phyloP scores from a whole-genome alignment of 2,329 filamentous ascomycete genomes.

The Knufia petricola region DNA sequence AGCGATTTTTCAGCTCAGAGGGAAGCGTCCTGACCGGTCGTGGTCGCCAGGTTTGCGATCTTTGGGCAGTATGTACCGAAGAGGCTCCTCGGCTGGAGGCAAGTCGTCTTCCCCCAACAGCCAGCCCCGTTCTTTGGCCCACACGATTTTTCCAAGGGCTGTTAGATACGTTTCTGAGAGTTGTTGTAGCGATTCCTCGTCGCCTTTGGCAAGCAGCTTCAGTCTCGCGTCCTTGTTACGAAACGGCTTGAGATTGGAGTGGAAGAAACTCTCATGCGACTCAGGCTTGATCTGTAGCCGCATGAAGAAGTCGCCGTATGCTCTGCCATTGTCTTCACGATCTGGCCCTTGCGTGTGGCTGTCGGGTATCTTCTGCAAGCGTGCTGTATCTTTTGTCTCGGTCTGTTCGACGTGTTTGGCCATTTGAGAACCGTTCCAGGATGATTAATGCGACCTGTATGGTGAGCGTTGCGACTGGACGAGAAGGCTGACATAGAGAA shows the following conservation, averaged over 20 bases:
- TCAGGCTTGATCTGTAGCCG: constrained; percentile 16
- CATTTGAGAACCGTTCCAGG: neutral
- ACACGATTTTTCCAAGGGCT: constrained; percentile 14
- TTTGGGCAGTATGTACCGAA: constrained; percentile 12
- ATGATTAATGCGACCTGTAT: neutral
- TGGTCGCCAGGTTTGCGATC: constrained; percentile 6
- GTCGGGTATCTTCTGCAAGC: neutral
- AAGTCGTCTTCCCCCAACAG: constrained; percentile 11
- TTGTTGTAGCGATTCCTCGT: neutral
- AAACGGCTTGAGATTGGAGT: constrained; percentile 11
- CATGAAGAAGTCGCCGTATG: constrained; percentile 11
- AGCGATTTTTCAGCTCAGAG: neutral
- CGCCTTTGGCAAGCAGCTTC: constrained; percentile 8
- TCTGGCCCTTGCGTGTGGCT: neutral
- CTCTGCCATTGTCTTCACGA: neutral
- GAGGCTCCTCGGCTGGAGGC: constrained; percentile 11
- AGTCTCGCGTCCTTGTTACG: constrained; percentile 13
- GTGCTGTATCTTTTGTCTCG: neutral
- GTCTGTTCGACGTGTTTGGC: neutral
- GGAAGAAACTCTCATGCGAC: constrained; percentile 13
- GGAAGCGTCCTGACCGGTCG: constrained; percentile 8
- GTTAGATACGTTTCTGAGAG: constrained; percentile 11
- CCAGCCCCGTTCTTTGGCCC: constrained; percentile 14
- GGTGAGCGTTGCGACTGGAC: no score
- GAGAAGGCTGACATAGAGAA: no score